These are phyloP conservation scores for Herpetospermum pedunculosum DNA, from an alignment of 306 rosid species.

Conservation along the genomic window DNA sequence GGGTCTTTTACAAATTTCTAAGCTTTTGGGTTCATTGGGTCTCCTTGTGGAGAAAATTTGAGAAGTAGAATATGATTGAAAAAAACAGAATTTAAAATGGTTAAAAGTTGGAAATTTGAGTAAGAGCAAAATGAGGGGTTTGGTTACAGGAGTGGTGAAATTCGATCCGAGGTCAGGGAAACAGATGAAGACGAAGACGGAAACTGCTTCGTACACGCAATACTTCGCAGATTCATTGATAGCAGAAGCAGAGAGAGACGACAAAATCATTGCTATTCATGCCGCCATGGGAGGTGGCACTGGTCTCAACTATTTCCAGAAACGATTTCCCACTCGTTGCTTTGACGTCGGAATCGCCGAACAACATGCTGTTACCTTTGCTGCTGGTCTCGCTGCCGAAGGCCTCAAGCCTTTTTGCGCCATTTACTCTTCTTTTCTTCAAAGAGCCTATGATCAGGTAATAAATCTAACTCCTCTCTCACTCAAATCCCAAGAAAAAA, in stretches of 20 bases:
- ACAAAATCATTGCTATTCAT: conserved; percentile 37
- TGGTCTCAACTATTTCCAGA: conserved; percentile 57
- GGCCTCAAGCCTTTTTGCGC: conserved; percentile 56
- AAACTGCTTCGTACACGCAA: conserved; percentile 30
- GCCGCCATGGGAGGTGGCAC: conserved; percentile 83
- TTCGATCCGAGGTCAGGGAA: conserved; percentile 52
- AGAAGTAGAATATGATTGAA: too few species aligned
- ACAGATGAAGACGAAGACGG: conserved; percentile 28
- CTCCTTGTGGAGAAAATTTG: too few species aligned
- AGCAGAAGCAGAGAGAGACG: conserved; percentile 49
- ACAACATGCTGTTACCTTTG: conserved; percentile 61
- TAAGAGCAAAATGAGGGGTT: neutral
- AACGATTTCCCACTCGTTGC: conserved; percentile 37
- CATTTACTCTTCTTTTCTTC: conserved; percentile 57
- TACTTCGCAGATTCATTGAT: conserved; percentile 48
- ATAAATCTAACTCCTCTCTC: neutral
- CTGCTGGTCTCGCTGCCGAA: conserved; percentile 53
- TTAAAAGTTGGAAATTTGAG: neutral
- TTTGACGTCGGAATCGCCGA: conserved; percentile 66
- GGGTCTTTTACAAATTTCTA: too few species aligned
- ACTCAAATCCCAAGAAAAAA: neutral
- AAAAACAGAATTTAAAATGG: too few species aligned
- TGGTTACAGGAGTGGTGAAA: conserved; percentile 41
- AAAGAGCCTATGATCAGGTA: conserved; percentile 63
- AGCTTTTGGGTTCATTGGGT: too few species aligned